These are phyloP conservation scores for Magnolia changhungtana DNA, from an alignment of 164 flowering plant genomes.

Conservation along the genomic window DNA sequence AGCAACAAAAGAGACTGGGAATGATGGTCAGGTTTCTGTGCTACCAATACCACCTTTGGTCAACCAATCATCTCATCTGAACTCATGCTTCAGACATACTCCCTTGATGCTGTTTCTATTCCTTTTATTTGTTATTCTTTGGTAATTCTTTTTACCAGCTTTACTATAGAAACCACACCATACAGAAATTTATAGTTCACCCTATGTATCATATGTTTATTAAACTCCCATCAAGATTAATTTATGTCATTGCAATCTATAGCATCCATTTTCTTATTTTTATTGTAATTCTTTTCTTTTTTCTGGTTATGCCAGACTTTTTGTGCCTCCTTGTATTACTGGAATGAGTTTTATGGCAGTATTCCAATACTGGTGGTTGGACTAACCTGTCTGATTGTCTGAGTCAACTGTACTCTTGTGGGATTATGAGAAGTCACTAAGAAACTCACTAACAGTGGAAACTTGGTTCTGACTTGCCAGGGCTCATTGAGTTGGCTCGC, in stretches of 20 bases:
- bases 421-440: too few relatives aligned
- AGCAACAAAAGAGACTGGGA: slow-evolving; percentile 26
- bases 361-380: not conserved
- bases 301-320: not conserved
- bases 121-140: slow-evolving; percentile 7
- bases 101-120: slow-evolving; percentile 8
- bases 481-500: too few relatives aligned
- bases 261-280: not conserved
- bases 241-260: not conserved
- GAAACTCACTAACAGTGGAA: too few relatives aligned
- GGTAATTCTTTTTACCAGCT: slow-evolving; percentile 5
- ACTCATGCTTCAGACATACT: not conserved
- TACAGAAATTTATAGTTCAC: not conserved
- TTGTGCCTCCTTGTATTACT: not conserved
- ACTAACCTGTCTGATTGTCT: too few relatives aligned
- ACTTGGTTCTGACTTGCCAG: too few relatives aligned
- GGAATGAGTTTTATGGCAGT: not conserved
- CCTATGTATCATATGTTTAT: not conserved
- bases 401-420: too few relatives aligned
- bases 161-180: too few relatives aligned
- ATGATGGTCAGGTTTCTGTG: slow-evolving; percentile 16
- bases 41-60: slow-evolving; percentile 13
- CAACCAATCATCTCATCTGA: slow-evolving; percentile 3
- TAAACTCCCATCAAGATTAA: not conserved
- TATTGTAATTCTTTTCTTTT: not conserved